Conservation (phyloP, 2,329 filamentous ascomycete species). For the Penicillium sumatraense region DNA sequence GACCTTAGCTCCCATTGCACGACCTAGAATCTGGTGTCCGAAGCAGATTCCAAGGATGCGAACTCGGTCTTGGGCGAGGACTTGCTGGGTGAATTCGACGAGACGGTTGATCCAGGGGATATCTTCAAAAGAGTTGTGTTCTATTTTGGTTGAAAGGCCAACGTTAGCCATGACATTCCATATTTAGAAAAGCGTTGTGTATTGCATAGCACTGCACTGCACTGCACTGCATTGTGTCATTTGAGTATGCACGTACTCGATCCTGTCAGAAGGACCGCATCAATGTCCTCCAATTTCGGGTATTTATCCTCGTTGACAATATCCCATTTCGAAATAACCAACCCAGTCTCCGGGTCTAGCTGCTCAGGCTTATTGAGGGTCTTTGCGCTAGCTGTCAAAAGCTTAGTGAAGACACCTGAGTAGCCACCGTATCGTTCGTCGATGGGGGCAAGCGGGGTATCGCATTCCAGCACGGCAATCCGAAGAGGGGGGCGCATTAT, state of each 20-base stretch:
- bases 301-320: conserved; percentile 72
- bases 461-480: conserved; percentile 87
- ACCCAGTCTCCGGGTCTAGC: conserved; percentile 42
- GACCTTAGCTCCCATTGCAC: conserved; percentile 72
- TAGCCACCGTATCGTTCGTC: conserved; percentile 72
- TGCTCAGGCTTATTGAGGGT: conserved; percentile 43
- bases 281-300: conserved; percentile 73
- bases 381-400: conserved; percentile 61
- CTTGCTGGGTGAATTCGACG: conserved; percentile 67
- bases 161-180: not conserved
- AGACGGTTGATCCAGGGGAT: conserved; percentile 77
- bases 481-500: conserved; percentile 60
- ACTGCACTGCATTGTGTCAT: not conserved
- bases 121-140: conserved; percentile 73
- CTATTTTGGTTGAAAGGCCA: conserved; percentile 44
- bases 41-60: conserved; percentile 83
- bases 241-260: conserved; percentile 53
- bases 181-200: not conserved
- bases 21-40: conserved; percentile 81
- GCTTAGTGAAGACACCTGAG: conserved; percentile 68
- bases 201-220: not conserved
- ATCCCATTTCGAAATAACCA: conserved; percentile 70
- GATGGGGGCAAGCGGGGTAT: conserved; percentile 71
- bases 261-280: conserved; percentile 83
- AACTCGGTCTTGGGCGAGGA: conserved; percentile 66